Evolutionary conservation across 192 early-diverging fungal species (phyloP), one percentile per base, ranked within the genome.

Genomic region (Linnemannia schmuckeri): DNA sequence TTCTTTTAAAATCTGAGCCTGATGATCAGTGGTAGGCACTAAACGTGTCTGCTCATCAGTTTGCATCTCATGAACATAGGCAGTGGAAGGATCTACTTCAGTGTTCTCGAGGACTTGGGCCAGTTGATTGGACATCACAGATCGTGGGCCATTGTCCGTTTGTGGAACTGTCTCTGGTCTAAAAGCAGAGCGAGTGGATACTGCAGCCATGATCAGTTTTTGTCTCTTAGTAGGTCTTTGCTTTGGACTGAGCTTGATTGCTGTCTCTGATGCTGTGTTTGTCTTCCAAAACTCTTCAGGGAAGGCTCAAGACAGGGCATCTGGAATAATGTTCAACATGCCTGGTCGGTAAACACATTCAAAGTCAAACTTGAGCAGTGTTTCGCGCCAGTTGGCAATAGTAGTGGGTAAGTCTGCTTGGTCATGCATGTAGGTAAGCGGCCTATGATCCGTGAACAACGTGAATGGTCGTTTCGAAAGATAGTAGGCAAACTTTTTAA

Each of bases 341-440:
- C 89, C 89, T 17, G 77, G 82, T 15, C 81, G 46, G 57, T 88
- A 57, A 42, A 79, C 33, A 17, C 80, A 74, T 13, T 52, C 37
- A 35, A 89, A 88, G 33, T 72, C 71, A 49, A 82, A 84, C 0
- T 80, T 63, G 1, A 89, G 63, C 0, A 89, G 38, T 6, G 79
- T 88, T n/a, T 89, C 82, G 13, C 70, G n/a, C 89, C 89, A 89
- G 8, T 78, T 49, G 5, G 74, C 70, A 40, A 89, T 81, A 71
- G 79, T 84, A 30, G 41, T 27, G 4, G 71, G 44, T 4, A 83
- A 40, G 6, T 55, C 52, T 8, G 52, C 38, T 63, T 88, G 88
- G 24, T 75, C 75, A 46, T 80, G 70, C 18, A 89, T 37, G 46
- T 63, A 81, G 13, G 75, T 78, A 12, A 87, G 54, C 4, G 77